Evolutionary conservation across 2,329 filamentous ascomycete genomes (phyloP).

Genomic region (Hypoxylon sp.): DNA sequence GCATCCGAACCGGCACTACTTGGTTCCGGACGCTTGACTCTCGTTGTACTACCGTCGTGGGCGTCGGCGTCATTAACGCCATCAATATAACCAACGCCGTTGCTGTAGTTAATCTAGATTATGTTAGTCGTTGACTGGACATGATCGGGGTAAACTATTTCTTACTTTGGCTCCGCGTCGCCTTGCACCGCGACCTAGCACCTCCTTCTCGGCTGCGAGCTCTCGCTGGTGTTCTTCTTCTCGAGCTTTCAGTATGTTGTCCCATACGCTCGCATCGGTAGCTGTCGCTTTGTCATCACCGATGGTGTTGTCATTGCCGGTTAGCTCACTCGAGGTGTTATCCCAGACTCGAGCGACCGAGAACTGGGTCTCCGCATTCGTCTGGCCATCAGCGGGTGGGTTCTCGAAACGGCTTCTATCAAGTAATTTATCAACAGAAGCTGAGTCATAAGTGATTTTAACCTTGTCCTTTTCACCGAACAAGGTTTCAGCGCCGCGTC

Average conservation of each 20-base stretch:
- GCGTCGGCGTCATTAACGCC: constrained; percentile 45
- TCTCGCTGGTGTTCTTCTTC: constrained; percentile 83
- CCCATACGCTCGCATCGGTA: constrained; percentile 83
- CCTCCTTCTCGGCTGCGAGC: constrained; percentile 76
- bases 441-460: constrained; percentile 84
- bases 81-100: constrained; percentile 53
- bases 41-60: constrained; percentile 35
- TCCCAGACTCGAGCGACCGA: constrained; percentile 93
- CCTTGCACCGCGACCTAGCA: constrained; percentile 88
- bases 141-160: constrained; percentile 43
- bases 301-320: constrained; percentile 64
- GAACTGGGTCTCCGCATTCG: constrained; percentile 82
- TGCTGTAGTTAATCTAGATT: constrained; percentile 62
- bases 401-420: constrained; percentile 87
- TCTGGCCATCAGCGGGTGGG: constrained; percentile 72
- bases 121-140: constrained; percentile 36
- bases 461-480: constrained; percentile 81
- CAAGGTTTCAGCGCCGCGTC: constrained; percentile 87
- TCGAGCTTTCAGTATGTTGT: constrained; percentile 86
- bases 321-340: constrained; percentile 69
- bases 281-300: constrained; percentile 65
- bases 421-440: constrained; percentile 89
- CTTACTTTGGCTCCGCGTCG: constrained; percentile 68
- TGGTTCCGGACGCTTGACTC: constrained; percentile 44
- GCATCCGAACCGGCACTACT: constrained; percentile 49